Base-by-base conservation (phyloP, 2,329 filamentous ascomycete genomes). In the Byssoonygena ceratinophila region DNA sequence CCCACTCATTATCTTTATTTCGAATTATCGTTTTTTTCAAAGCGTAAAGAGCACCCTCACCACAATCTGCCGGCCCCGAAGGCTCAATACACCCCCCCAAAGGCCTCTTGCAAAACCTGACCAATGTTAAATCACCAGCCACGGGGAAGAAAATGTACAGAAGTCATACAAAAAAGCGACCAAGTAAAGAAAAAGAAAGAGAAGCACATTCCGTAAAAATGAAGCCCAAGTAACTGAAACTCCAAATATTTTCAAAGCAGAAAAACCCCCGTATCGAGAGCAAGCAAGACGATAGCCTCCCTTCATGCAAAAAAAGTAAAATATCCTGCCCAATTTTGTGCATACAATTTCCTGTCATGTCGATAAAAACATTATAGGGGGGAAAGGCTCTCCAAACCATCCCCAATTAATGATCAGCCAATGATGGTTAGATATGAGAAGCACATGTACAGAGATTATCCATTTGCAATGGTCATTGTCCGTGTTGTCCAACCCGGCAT, bases 391-490 rank as follows among this genome's bases (percentile, higher is more conserved):
- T 45, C 27, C 43, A 32, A 45, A 32, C 43, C 34, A 16, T 14
- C 11, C 43, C 25, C 23, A 12, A 45, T 31, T n/a, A n/a, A 31
- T 20, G 16, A 29, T 32, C 43, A 5, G 43, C 43, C 16, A 32
- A 29, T 16, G 29, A 25, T 44, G 27, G 23, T 45, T 34, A 23
- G 47, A 34, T 31, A 23, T 34, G 23, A 50, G 20, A 41, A 50
- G 25, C 47, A 50, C 43, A 45, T 50, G 37, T 50, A 43, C 47
- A 50, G 12, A 49, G 18, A n/a, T n/a, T 50, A 34, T 23, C 27
- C 16, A 49, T 18, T 32, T 50, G 36, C 47, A 50, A 43, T 12
- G 27, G 25, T 43, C 14, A 23, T 16, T 20, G 31, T 14, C 23
- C 20, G 37, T 43, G 25, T 16, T 27, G 25, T 50, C 36, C 20